Evolutionary conservation across 768 basidiomycete genomes (phyloP).

Genomic region (Hericium coralloides): DNA sequence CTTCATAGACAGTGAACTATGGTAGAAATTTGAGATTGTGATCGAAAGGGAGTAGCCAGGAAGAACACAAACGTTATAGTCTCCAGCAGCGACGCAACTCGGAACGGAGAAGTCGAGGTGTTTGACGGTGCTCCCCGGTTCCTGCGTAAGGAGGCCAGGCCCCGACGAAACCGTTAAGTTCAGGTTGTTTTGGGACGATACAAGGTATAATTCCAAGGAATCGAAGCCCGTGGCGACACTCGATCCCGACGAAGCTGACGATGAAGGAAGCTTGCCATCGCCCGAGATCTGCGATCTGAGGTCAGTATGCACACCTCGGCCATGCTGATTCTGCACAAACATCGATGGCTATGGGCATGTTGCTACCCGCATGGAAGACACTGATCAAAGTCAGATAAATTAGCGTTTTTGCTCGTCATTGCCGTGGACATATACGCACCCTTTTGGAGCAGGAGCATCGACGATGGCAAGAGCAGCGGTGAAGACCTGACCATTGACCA

Average conservation of each 20-base stretch:
- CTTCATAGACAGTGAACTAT: conserved; percentile 43
- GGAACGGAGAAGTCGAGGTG: conserved; percentile 31
- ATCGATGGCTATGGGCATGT: conserved; percentile 27
- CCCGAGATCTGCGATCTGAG: conserved; percentile 29
- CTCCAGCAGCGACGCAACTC: conserved; percentile 30
- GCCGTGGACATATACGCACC: conserved; percentile 4
- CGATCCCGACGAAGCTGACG: conserved; percentile 27
- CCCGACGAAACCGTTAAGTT: conserved; percentile 39
- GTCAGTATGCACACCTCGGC: too few species aligned
- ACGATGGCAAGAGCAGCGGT: conserved; percentile 28
- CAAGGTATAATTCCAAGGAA: conserved; percentile 35
- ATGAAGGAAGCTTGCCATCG: conserved; percentile 31
- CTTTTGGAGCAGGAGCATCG: conserved; percentile 19
- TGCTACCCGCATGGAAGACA: conserved; percentile 21
- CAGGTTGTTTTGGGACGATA: conserved; percentile 29
- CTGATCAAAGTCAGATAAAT: conserved; percentile 9
- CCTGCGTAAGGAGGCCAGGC: conserved; percentile 29
- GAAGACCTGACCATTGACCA: conserved; percentile 22
- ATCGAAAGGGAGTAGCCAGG: background rate
- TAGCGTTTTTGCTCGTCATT: too few species aligned
- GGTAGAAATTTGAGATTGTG: background rate
- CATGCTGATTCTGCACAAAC: conserved; percentile 10
- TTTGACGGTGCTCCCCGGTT: conserved; percentile 35
- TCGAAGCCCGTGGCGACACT: conserved; percentile 28
- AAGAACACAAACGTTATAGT: conserved; percentile 32